phyloP scores from a whole-genome alignment of 2,329 filamentous ascomycete genomes.

The Cryphonectria japonica region DNA sequence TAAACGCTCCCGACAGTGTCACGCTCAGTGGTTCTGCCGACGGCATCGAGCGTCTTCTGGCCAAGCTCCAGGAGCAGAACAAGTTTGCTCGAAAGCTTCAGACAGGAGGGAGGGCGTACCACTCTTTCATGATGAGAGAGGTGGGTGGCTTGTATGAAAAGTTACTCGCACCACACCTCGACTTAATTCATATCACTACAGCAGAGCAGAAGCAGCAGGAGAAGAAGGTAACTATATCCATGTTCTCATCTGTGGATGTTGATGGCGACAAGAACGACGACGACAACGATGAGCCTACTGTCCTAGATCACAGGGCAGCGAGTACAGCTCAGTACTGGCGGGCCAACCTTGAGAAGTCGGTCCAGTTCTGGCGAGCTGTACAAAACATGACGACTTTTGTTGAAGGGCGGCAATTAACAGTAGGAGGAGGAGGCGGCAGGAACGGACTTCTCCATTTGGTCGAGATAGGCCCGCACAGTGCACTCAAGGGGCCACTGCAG shows the following conservation, averaged over 20 bases:
- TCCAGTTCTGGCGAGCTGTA: neutral
- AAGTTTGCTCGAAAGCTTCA: neutral
- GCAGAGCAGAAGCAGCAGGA: neutral
- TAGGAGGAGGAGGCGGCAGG: neutral
- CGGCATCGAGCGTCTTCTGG: neutral
- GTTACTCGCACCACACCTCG: neutral
- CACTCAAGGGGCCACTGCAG: neutral
- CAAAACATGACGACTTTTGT: neutral
- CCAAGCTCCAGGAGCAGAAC: neutral
- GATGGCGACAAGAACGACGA: neutral
- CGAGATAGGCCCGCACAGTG: neutral
- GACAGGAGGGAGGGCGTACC: neutral
- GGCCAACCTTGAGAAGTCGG: neutral
- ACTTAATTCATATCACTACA: neutral
- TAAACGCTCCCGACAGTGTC: neutral
- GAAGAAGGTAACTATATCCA: neutral
- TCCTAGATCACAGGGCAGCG: neutral
- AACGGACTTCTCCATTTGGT: neutral
- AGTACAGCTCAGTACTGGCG: neutral
- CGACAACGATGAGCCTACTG: neutral
- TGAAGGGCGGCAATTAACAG: neutral
- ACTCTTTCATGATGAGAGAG: neutral
- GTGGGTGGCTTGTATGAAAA: neutral
- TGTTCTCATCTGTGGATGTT: neutral
- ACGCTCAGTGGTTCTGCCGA: neutral